phyloP scores from a whole-genome alignment of 257 asterid species.

The Fraxinus americana region DNA sequence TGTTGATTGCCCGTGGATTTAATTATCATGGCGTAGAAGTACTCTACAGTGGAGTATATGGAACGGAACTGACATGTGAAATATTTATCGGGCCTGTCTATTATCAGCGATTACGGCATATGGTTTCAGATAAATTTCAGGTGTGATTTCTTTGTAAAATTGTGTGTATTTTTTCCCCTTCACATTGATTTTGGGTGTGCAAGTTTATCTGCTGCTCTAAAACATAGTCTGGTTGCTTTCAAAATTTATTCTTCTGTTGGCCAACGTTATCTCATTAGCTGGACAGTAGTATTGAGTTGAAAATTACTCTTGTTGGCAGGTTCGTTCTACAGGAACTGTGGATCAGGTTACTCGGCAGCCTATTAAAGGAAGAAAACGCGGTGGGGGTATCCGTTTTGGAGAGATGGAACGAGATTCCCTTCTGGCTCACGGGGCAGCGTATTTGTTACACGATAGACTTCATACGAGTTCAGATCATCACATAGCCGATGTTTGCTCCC shows the following conservation, averaged over 20 bases:
- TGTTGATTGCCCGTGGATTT: conserved; percentile 69
- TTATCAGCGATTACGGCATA: conserved; percentile 95
- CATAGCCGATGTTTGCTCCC: conserved; percentile 85
- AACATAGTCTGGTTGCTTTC: neutral
- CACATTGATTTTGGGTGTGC: neutral
- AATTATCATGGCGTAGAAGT: conserved; percentile 89
- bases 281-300: neutral
- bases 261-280: neutral
- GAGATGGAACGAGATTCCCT: conserved; percentile 99
- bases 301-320: conserved; percentile 47
- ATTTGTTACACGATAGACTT: conserved; percentile 88
- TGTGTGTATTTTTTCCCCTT: conserved; percentile 6
- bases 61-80: conserved; percentile 85
- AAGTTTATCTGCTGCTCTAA: neutral
- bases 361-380: conserved; percentile 91
- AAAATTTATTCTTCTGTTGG: neutral
- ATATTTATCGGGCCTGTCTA: conserved; percentile 97
- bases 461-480: conserved; percentile 92
- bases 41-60: conserved; percentile 87
- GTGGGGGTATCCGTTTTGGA: conserved; percentile 97
- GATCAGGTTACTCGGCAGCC: conserved; percentile 93
- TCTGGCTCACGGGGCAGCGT: conserved; percentile 96
- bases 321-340: conserved; percentile 86
- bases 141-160: conserved; percentile 36
- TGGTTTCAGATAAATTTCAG: conserved; percentile 98